A percentile compares a stretch with the other conserved stretches of the same genome.
These are phyloP conservation scores for Calocybe gangraenosa DNA, from an alignment of 768 basidiomycete genomes.

Conservation along the genomic window DNA sequence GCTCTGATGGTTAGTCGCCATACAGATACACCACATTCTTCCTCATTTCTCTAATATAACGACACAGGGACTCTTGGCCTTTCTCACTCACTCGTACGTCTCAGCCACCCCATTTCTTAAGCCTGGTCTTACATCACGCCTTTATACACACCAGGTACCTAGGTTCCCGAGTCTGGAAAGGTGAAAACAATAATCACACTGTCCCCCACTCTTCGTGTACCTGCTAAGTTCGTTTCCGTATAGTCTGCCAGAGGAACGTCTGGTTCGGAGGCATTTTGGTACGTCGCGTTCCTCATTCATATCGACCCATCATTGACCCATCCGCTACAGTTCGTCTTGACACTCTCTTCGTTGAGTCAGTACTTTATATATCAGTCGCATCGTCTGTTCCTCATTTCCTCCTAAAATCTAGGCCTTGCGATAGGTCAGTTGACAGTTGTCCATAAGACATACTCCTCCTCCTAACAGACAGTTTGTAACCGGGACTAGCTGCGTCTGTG, in stretches of 20 bases:
- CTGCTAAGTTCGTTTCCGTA: background rate
- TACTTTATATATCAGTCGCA: background rate
- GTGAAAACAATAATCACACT: background rate
- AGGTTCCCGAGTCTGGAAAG: slow-evolving; percentile 14
- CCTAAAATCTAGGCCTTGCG: background rate
- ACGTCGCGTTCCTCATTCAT: background rate
- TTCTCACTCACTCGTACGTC: slow-evolving; percentile 13
- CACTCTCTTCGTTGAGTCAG: slow-evolving; percentile 3
- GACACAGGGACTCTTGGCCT: slow-evolving; percentile 1
- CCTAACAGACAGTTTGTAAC: background rate
- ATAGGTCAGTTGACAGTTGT: background rate
- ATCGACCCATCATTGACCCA: no score
- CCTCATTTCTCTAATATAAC: background rate
- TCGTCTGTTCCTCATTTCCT: no score
- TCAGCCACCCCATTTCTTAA: background rate
- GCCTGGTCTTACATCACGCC: background rate
- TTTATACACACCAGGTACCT: slow-evolving; percentile 10
- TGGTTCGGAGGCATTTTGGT: slow-evolving; percentile 7
- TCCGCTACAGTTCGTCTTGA: background rate
- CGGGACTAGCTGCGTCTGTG: slow-evolving; percentile 4
- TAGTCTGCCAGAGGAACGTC: slow-evolving; percentile 13
- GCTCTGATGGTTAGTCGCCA: background rate
- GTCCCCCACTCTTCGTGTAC: no score
- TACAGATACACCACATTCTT: background rate
- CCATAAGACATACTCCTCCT: no score